Conservation (phyloP, 148 eudicot species). For the Vaccinium vitisidaea region DNA sequence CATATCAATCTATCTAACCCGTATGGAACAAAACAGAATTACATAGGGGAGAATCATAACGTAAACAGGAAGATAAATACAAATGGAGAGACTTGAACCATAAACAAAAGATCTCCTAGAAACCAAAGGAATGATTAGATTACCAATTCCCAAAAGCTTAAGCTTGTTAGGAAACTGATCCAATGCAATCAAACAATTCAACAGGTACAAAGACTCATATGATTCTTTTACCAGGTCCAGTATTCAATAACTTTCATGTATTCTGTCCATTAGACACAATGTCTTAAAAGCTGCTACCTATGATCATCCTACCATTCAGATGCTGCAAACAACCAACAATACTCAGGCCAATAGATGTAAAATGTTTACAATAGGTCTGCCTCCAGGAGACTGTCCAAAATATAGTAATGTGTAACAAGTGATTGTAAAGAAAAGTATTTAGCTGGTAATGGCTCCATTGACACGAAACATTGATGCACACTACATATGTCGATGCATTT, state of each 20-base stretch:
- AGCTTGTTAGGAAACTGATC: not conserved
- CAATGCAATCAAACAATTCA: not conserved
- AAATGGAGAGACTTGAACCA: not conserved
- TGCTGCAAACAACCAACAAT: slow-evolving; percentile 11
- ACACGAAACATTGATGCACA: not conserved
- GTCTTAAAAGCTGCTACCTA: not conserved
- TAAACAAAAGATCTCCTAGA: not conserved
- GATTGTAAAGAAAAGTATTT: not conserved
- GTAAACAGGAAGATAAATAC: not conserved
- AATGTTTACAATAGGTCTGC: not conserved
- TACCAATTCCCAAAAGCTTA: not conserved
- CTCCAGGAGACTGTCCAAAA: not conserved
- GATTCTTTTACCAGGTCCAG: not conserved
- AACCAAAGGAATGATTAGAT: not conserved
- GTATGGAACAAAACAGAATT: not conserved
- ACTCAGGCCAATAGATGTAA: not conserved
- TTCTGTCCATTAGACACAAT: not conserved
- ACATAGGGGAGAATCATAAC: not conserved
- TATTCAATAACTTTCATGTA: not conserved
- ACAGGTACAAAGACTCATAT: not conserved
- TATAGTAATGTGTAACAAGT: not conserved
- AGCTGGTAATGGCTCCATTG: not conserved
- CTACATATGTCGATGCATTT: not conserved
- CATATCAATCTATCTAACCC: not conserved
- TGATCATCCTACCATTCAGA: not conserved